Evolutionary conservation across 768 basidiomycete species (phyloP).

Genomic region (Tylopilus subfusipes): DNA sequence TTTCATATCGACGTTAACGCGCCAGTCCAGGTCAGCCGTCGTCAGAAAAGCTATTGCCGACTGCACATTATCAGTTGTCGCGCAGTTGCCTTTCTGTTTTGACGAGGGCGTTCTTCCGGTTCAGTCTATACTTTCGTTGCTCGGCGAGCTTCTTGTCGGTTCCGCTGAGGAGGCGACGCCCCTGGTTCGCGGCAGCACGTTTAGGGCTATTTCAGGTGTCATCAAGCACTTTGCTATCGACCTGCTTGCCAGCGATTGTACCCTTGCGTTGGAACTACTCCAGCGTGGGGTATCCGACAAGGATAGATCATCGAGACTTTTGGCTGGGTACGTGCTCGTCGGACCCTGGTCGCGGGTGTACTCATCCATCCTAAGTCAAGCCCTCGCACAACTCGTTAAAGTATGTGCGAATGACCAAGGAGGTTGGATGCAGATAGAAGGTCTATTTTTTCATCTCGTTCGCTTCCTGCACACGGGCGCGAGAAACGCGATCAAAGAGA

Average conservation of each 20-base stretch:
- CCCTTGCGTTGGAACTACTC: conserved; percentile 37
- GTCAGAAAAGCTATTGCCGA: conserved; percentile 23
- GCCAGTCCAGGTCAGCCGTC: conserved; percentile 11
- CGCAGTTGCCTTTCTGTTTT: conserved; percentile 7
- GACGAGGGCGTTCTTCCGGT: conserved; percentile 19
- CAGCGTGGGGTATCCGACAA: conserved; percentile 48
- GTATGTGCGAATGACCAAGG: conserved; percentile 37
- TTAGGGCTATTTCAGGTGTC: conserved; percentile 38
- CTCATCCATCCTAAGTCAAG: conserved; percentile 33
- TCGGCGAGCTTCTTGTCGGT: conserved; percentile 41
- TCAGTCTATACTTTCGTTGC: conserved; percentile 36
- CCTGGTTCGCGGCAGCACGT: conserved; percentile 43
- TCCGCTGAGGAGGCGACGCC: conserved; percentile 43
- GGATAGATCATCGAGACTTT: conserved; percentile 58
- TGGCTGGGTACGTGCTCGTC: conserved; percentile 56
- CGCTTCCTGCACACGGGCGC: conserved; percentile 41
- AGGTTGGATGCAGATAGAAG: conserved; percentile 35
- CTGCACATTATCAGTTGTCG: conserved; percentile 15
- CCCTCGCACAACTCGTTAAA: conserved; percentile 46
- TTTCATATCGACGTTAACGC: conserved; percentile 7
- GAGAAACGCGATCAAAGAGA: conserved; percentile 56
- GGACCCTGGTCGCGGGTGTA: background rate
- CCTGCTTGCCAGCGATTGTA: conserved; percentile 30
- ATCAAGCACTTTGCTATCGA: conserved; percentile 41
- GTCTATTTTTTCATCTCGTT: conserved; percentile 45